These are phyloP conservation scores for Graphilbum ipis-grandicollis DNA, from an alignment of 2,329 filamentous ascomycete species.

Conservation along the genomic window DNA sequence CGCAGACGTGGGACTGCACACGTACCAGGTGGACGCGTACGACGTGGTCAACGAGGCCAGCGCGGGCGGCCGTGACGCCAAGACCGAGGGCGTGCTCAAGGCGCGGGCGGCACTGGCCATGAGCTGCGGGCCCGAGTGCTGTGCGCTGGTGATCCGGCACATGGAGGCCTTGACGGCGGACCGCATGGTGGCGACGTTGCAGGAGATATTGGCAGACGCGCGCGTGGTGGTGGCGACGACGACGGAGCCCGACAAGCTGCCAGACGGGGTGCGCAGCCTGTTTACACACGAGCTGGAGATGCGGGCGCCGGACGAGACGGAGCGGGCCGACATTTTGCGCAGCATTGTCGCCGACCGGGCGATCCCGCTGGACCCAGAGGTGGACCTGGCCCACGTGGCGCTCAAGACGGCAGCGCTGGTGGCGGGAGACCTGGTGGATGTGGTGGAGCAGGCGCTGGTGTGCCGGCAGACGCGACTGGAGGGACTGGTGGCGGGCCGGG, in stretches of 20 bases:
- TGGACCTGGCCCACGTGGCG: constrained; percentile 71
- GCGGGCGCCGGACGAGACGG: constrained; percentile 77
- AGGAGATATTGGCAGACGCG: constrained; percentile 63
- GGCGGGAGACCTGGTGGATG: constrained; percentile 83
- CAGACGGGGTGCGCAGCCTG: constrained; percentile 72
- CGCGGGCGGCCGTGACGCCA: constrained; percentile 74
- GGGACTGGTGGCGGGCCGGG: constrained; percentile 33
- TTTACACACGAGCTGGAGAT: constrained; percentile 96
- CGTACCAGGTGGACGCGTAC: constrained; percentile 76
- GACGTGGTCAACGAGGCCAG: constrained; percentile 88
- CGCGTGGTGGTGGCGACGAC: constrained; percentile 85
- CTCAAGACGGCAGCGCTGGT: constrained; percentile 93
- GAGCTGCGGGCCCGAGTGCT: constrained; percentile 70
- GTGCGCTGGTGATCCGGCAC: constrained; percentile 72
- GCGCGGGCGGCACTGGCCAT: constrained; percentile 77
- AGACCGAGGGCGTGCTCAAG: constrained; percentile 81
- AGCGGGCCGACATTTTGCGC: constrained; percentile 73
- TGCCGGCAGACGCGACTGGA: constrained; percentile 64
- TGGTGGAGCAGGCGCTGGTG: constrained; percentile 75
- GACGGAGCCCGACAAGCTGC: constrained; percentile 86
- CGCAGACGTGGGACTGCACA: constrained; percentile 77
- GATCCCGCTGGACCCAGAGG: constrained; percentile 61
- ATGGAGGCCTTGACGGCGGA: constrained; percentile 85
- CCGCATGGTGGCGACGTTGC: constrained; percentile 69
- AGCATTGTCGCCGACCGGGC: constrained; percentile 62